Base-by-base conservation (phyloP, 2,329 filamentous ascomycete species). In the Teratosphaeria gauchensis region DNA sequence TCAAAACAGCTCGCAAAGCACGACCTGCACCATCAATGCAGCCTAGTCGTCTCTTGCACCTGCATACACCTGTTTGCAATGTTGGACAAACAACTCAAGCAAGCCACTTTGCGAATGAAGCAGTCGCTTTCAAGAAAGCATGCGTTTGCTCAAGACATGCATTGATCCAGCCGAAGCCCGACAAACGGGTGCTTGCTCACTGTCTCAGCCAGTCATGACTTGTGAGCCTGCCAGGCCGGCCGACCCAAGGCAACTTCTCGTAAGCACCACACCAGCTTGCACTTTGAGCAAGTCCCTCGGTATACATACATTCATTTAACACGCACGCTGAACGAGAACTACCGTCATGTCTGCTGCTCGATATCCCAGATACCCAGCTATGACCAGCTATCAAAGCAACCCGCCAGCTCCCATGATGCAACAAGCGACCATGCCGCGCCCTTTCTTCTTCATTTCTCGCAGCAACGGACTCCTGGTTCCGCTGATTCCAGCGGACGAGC, bases 401-500 rank as follows among this genome's bases (percentile, higher is more conserved):
- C 6, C 28, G 5, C n/a, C 28, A 21, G 28, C 52, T 16, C n/a
- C 24, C 3, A 53, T 53, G 52, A 53, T 53, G 42, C 52, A n/a
- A 31, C 32, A 53, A 35, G 2, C 52, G 12, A 53, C 14, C 52
- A 31, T 31, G 32, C 52, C 65, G 24, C 62, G 64, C 4, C 62
- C 71, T 30, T 65, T 67, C 14, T 75, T 71, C 64, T 76, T 73
- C 63, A 71, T 78, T 57, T 65, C 72, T 54, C 74, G 75, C 28
- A 63, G 63, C 31, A 67, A 68, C 35, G 69, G 71, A 12, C 59
- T 63, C 8, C 65, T 73, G 55, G 70, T 77, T 0, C 75, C 76
- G 4, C 65, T 78, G 3, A 66, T 78, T 14, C 73, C 76, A 19
- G 71, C 69, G 5, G 76, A 78, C 56, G 75, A 77, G 63, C 68